Evolutionary conservation across 257 asterid genomes (phyloP).

Genomic region (Agastache rugosa): DNA sequence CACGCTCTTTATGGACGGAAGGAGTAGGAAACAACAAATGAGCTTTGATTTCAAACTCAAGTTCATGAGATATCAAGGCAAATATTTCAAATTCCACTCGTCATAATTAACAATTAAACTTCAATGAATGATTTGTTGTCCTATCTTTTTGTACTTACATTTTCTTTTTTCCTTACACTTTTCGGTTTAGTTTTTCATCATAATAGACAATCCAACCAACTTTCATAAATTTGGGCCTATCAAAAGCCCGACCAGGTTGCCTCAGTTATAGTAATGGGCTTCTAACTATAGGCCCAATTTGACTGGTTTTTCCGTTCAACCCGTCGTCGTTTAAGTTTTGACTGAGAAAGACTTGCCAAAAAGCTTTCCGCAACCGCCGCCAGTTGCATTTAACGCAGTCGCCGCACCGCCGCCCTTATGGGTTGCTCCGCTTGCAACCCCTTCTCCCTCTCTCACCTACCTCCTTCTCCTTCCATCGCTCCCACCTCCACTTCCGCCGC

Average conservation of each 20-base stretch:
- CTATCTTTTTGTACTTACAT: neutral
- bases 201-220: no score
- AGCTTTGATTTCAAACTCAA: no score
- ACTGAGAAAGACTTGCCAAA: conserved; percentile 13
- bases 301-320: neutral
- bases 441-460: conserved; percentile 29
- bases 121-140: neutral
- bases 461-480: conserved; percentile 31
- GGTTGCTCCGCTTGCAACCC: conserved; percentile 52
- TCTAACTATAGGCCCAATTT: neutral
- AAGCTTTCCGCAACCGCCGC: conserved; percentile 36
- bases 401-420: conserved; percentile 46
- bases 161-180: no score
- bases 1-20: no score
- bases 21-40: no score
- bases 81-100: no score
- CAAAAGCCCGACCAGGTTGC: neutral
- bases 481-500: conserved; percentile 37
- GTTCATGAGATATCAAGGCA: no score
- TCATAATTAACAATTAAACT: no score
- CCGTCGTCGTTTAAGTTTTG: conserved; percentile 30
- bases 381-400: conserved; percentile 23
- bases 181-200: no score
- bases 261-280: neutral
- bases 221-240: no score